Evolutionary conservation across 1,139 yeast species (phyloP).

Genomic region (Nakaseomyces glabratus): DNA sequence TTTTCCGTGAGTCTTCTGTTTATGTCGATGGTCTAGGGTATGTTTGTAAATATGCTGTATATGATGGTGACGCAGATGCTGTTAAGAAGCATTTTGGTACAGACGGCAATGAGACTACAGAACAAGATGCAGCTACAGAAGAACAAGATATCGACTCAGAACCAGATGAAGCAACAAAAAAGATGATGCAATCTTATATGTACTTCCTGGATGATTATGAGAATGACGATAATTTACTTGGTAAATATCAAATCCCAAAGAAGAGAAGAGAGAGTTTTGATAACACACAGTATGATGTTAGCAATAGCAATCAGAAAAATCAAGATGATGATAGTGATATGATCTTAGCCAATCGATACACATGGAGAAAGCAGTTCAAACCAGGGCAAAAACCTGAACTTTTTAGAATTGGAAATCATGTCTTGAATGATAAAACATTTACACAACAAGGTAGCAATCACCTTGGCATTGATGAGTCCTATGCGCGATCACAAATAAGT

Average conservation of each 20-base stretch:
- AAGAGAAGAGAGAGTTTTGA: slow-evolving; percentile 9
- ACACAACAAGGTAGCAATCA: no score
- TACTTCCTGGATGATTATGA: slow-evolving; percentile 82
- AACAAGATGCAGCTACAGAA: slow-evolving; percentile 4
- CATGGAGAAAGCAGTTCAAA: slow-evolving; percentile 31
- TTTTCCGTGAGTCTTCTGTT: slow-evolving; percentile 78
- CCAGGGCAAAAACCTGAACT: slow-evolving; percentile 27
- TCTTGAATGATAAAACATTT: slow-evolving; percentile 9
- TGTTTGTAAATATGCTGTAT: slow-evolving; percentile 90
- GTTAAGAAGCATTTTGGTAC: slow-evolving; percentile 18
- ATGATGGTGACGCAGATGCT: slow-evolving; percentile 58
- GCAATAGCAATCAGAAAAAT: background rate
- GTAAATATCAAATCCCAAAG: slow-evolving; percentile 29
- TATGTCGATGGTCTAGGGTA: slow-evolving; percentile 93
- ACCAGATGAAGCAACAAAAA: slow-evolving; percentile 56
- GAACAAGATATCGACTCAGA: slow-evolving; percentile 13
- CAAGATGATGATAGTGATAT: slow-evolving; percentile 8
- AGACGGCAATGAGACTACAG: background rate
- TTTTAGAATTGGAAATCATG: slow-evolving; percentile 17
- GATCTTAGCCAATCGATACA: slow-evolving; percentile 19
- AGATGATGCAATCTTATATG: slow-evolving; percentile 85
- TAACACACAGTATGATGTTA: slow-evolving; percentile 8
- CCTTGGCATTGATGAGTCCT: background rate
- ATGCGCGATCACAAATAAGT: no score
- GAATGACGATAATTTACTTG: slow-evolving; percentile 32